A percentile compares a stretch with the other conserved stretches of the same genome.
Evolutionary conservation across 1,139 yeast genomes (phyloP).

Genomic region (Saccharomycopsis hybrid): DNA sequence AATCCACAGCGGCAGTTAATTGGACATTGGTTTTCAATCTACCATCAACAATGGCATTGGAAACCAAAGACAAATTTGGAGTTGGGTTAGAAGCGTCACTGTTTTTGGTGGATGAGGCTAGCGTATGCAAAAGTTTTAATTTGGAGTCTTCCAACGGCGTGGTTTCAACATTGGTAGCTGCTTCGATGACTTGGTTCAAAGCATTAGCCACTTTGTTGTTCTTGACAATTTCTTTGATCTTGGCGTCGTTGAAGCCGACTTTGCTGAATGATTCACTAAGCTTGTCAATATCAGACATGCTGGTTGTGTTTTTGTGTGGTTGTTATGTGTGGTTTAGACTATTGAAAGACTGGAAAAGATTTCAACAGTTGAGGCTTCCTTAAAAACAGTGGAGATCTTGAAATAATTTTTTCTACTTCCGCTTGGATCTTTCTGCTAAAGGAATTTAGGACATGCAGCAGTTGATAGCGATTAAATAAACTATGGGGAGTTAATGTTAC

Average conservation of each 20-base stretch:
- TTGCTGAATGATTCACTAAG: conserved; percentile 42
- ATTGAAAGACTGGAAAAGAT: no score
- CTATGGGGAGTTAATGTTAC: no score
- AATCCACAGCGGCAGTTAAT: conserved; percentile 75
- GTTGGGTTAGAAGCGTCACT: conserved; percentile 30
- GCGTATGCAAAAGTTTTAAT: conserved; percentile 62
- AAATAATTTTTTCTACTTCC: no score
- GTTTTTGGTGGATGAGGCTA: conserved; percentile 63
- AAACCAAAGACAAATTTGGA: conserved; percentile 42
- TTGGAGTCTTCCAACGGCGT: conserved; percentile 41
- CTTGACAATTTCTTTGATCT: conserved; percentile 67
- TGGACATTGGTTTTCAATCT: conserved; percentile 64
- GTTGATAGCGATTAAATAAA: no score
- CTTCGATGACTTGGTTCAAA: conserved; percentile 47
- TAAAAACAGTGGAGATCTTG: no score
- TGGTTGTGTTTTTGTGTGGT: not conserved
- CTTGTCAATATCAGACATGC: conserved; percentile 31
- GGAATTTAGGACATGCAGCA: no score
- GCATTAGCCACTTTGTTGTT: conserved; percentile 79
- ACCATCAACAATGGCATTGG: conserved; percentile 57
- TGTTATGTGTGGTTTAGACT: no score
- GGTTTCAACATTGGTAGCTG: conserved; percentile 27
- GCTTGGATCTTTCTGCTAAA: no score
- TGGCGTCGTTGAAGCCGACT: conserved; percentile 67
- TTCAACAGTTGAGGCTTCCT: no score